Conservation (phyloP, 2,329 filamentous ascomycete species). For the Drechslerella stenobrocha region DNA sequence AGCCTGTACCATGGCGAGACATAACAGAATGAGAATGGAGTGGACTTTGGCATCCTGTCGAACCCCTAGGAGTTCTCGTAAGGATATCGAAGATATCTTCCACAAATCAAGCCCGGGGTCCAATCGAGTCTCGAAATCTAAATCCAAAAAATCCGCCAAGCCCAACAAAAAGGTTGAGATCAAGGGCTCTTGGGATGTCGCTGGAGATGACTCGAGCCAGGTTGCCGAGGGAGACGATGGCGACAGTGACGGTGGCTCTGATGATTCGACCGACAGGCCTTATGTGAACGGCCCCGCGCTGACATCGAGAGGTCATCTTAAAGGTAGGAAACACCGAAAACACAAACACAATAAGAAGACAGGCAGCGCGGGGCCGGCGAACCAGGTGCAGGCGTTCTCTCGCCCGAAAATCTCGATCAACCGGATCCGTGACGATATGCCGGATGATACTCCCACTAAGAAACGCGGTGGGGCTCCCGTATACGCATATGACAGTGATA, state of each 20-base stretch:
- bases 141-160: constrained; percentile 35
- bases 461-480: constrained; percentile 34
- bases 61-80: constrained; percentile 36
- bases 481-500: constrained; percentile 42
- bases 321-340: constrained; percentile 44
- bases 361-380: constrained; percentile 39
- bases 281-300: constrained; percentile 49
- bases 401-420: constrained; percentile 22
- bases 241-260: constrained; percentile 49
- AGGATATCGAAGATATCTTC: constrained; percentile 42
- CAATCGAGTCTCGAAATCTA: constrained; percentile 31
- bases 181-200: constrained; percentile 41
- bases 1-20: constrained; percentile 34
- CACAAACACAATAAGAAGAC: constrained; percentile 48
- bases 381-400: constrained; percentile 33
- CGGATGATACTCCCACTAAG: constrained; percentile 45
- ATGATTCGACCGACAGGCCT: constrained; percentile 44
- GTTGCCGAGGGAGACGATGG: constrained; percentile 48
- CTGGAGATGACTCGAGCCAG: constrained; percentile 46
- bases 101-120: constrained; percentile 33
- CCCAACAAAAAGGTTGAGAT: constrained; percentile 29
- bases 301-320: constrained; percentile 49
- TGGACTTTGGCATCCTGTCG: constrained; percentile 44
- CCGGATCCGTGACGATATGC: constrained; percentile 18
- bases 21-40: constrained; percentile 47